Conservation (phyloP, 106 monocot species). For the Acorus gramineus region DNA sequence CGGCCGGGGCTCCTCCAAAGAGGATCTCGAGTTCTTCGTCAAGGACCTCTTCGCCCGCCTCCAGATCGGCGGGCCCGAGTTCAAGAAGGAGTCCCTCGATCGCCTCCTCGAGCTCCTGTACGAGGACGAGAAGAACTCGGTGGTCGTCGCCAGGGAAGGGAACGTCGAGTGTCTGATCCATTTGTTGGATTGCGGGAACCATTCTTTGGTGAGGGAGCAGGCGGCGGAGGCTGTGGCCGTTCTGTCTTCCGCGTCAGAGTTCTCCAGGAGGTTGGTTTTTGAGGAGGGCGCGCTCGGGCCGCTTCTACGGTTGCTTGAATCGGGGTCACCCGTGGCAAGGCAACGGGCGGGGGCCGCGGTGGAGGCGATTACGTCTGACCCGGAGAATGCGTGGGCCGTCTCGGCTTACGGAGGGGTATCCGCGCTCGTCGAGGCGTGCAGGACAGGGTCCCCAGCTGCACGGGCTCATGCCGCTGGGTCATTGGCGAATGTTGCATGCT, state of each 20-base stretch:
- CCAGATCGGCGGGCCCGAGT: too few species aligned
- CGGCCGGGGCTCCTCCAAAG: too few species aligned
- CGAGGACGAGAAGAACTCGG: constrained; percentile 24
- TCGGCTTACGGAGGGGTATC: constrained; percentile 68
- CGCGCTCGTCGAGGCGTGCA: constrained; percentile 49
- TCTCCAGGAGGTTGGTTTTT: constrained; percentile 48
- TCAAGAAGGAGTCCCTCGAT: constrained; percentile 38
- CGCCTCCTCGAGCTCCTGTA: constrained; percentile 22
- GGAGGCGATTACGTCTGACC: constrained; percentile 52
- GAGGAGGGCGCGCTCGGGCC: constrained; percentile 80
- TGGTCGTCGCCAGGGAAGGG: constrained; percentile 36
- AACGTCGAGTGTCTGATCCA: constrained; percentile 39
- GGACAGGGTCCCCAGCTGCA: constrained; percentile 25
- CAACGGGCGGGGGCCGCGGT: constrained; percentile 46
- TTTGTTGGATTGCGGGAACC: constrained; percentile 37
- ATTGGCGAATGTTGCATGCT: constrained; percentile 35
- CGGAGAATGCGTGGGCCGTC: constrained; percentile 59
- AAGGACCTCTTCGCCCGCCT: too few species aligned
- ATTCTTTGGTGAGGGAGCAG: constrained; percentile 47
- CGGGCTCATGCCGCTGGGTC: constrained; percentile 31
- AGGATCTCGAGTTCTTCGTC: too few species aligned
- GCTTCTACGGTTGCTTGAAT: constrained; percentile 64
- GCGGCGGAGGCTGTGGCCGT: constrained; percentile 35
- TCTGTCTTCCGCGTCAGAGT: constrained; percentile 44
- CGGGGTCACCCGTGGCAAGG: constrained; percentile 25